phyloP scores from a whole-genome alignment of 768 basidiomycete genomes.

The Rhodotorula babjevae region DNA sequence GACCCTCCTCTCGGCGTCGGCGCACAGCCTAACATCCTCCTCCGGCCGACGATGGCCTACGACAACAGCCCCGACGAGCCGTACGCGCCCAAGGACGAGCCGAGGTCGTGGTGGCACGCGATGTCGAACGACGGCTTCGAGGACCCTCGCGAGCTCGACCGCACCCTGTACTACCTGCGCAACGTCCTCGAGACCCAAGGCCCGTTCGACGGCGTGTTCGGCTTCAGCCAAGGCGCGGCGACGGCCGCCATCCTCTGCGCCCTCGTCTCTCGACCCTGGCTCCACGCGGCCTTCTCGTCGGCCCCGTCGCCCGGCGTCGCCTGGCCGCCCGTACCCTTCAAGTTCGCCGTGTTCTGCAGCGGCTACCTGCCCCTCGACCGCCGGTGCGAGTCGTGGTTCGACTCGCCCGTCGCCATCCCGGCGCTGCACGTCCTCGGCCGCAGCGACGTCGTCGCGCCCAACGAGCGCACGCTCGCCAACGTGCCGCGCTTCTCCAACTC shows the following conservation, averaged over 20 bases:
- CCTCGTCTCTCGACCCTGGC: neutral
- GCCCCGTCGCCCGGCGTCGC: neutral
- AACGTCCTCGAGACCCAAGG: neutral
- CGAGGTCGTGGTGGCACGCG: neutral
- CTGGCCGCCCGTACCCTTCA: slow-evolving; percentile 9
- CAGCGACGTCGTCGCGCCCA: neutral
- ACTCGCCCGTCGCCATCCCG: neutral
- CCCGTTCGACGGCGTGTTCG: slow-evolving; percentile 15
- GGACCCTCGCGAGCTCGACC: neutral
- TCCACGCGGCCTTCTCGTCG: slow-evolving; percentile 1
- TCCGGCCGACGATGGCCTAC: neutral
- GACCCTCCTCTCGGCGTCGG: neutral
- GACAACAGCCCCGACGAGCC: neutral
- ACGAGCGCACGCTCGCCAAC: neutral
- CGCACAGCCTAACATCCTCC: neutral
- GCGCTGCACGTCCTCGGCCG: neutral
- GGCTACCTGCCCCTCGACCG: neutral
- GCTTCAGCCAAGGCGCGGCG: slow-evolving; percentile 1
- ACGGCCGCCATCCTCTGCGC: neutral
- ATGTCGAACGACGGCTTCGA: neutral
- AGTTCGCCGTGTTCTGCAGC: neutral
- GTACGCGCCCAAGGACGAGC: neutral
- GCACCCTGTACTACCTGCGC: neutral
- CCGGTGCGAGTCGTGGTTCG: neutral
- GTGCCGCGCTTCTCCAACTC: neutral